Conservation (phyloP, 23 red algal species). For the Agarophyton chilense region DNA sequence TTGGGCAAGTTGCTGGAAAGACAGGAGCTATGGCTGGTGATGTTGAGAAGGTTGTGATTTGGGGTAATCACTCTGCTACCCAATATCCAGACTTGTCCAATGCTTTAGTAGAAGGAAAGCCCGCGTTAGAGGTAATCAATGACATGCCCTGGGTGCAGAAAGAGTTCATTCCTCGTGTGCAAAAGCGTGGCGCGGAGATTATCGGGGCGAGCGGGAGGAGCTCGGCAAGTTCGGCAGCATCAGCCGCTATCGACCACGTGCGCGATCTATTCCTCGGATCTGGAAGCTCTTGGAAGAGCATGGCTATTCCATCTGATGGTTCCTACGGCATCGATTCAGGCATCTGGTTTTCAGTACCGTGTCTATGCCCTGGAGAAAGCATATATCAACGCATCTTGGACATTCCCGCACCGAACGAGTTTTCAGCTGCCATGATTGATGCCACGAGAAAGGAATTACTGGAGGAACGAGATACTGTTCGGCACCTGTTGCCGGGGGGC, state of each 20-base stretch:
- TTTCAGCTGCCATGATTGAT: slow-evolving; percentile 94
- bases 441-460: slow-evolving; percentile 88
- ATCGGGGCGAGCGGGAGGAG: slow-evolving; percentile 88
- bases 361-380: slow-evolving; percentile 79
- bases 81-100: slow-evolving; percentile 96
- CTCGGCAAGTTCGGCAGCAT: slow-evolving; percentile 89
- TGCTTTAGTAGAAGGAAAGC: slow-evolving; percentile 75
- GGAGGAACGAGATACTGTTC: slow-evolving; percentile 95
- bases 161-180: slow-evolving; percentile 92
- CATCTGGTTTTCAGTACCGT: slow-evolving; percentile 96
- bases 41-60: slow-evolving; percentile 90
- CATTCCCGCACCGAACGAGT: slow-evolving; percentile 82
- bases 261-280: slow-evolving; percentile 83
- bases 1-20: slow-evolving; percentile 81
- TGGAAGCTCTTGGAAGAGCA: slow-evolving; percentile 82
- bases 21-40: slow-evolving; percentile 64
- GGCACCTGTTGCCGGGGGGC: slow-evolving; percentile 78
- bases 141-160: slow-evolving; percentile 80
- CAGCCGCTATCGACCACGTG: slow-evolving; percentile 90
- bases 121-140: slow-evolving; percentile 65
- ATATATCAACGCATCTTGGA: slow-evolving; percentile 75
- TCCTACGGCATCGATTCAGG: slow-evolving; percentile 88
- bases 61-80: slow-evolving; percentile 96
- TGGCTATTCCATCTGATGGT: slow-evolving; percentile 84
- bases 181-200: slow-evolving; percentile 97